Conservation (phyloP, 768 basidiomycete species). For the Mycena amicta region DNA sequence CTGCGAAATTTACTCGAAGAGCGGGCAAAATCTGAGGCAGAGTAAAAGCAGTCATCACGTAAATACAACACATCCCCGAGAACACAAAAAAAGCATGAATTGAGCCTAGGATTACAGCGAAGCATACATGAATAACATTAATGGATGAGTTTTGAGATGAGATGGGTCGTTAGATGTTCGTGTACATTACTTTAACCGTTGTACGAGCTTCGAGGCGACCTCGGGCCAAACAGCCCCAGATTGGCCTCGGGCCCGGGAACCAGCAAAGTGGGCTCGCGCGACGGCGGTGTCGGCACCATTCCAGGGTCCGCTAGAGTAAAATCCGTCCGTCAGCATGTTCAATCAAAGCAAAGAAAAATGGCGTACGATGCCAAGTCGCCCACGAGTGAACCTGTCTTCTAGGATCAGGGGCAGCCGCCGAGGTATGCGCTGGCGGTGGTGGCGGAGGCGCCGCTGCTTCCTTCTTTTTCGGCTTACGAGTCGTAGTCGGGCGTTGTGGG, state of each 20-base stretch:
- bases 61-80: too few relatives aligned
- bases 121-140: too few relatives aligned
- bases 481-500: constrained; percentile 28
- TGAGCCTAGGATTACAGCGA: too few relatives aligned
- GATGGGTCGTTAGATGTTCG: too few relatives aligned
- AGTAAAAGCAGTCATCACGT: too few relatives aligned
- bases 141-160: too few relatives aligned
- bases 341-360: constrained; percentile 2
- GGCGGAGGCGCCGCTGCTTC: constrained; percentile 39
- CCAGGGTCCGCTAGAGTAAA: constrained; percentile 55
- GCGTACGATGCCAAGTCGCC: constrained; percentile 71
- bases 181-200: constrained; percentile 1
- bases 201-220: constrained; percentile 54
- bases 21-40: constrained; percentile 33
- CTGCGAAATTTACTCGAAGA: constrained; percentile 44
- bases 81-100: too few relatives aligned
- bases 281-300: constrained; percentile 61
- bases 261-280: constrained; percentile 58
- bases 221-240: constrained; percentile 78
- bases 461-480: constrained; percentile 51
- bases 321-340: background rate
- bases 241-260: constrained; percentile 60
- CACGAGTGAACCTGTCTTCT: constrained; percentile 54
- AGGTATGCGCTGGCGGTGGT: constrained; percentile 34
- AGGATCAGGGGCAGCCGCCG: too few relatives aligned